Evolutionary conservation across 75 land plant genomes (phyloP).

Genomic region (Sequoiadendron giganteum): DNA sequence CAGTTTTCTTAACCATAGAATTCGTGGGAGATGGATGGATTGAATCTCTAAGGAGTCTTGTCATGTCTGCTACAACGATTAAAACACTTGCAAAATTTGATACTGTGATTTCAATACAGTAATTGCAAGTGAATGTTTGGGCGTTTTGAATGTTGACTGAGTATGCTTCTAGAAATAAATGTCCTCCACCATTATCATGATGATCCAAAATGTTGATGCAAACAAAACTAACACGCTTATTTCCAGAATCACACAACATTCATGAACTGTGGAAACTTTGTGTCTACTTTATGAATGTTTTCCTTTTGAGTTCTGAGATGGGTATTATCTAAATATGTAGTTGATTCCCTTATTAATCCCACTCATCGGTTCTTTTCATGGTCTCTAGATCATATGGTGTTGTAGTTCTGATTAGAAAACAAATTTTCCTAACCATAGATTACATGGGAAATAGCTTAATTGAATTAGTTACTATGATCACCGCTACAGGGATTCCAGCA

Average conservation of each 20-base stretch:
- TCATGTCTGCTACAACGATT: not conserved
- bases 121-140: not conserved
- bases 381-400: not conserved
- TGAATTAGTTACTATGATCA: not conserved
- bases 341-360: not conserved
- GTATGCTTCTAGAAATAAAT: too few species aligned
- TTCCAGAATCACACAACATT: too few species aligned
- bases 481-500: not conserved
- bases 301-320: not conserved
- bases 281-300: not conserved
- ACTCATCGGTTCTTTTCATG: not conserved
- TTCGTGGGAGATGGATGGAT: not conserved
- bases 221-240: too few species aligned
- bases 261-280: too few species aligned
- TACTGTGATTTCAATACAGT: not conserved
- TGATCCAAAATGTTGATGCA: too few species aligned
- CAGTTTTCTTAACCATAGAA: not conserved
- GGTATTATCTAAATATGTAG: not conserved
- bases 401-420: not conserved
- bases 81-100: not conserved
- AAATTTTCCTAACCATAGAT: not conserved
- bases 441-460: not conserved
- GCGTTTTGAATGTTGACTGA: not conserved
- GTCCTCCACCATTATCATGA: too few species aligned
- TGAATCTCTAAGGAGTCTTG: not conserved